phyloP scores from a whole-genome alignment of 2,329 filamentous ascomycete genomes.

The Aspergillus thermomutatus region DNA sequence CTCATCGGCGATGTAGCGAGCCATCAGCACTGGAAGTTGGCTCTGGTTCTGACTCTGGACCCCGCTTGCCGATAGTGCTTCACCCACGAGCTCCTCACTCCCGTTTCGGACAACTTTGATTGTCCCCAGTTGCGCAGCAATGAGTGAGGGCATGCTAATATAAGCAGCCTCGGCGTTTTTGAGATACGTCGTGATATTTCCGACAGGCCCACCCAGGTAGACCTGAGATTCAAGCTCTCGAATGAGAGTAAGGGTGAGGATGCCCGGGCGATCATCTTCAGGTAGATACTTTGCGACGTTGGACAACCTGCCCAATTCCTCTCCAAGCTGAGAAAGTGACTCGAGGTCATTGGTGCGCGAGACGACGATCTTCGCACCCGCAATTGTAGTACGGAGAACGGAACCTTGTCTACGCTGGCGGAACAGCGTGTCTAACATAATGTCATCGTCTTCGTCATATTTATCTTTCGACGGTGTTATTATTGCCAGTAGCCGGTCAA shows the following conservation, averaged over 20 bases:
- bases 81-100: constrained; percentile 68
- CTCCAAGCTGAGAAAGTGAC: constrained; percentile 66
- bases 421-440: constrained; percentile 87
- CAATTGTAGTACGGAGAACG: constrained; percentile 69
- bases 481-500: constrained; percentile 76
- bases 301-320: constrained; percentile 77
- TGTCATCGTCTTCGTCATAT: constrained; percentile 86
- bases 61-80: constrained; percentile 44
- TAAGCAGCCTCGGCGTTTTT: constrained; percentile 69
- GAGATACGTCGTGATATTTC: constrained; percentile 57
- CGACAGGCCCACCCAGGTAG: constrained; percentile 66
- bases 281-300: constrained; percentile 92
- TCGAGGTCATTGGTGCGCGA: constrained; percentile 63
- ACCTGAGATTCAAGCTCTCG: constrained; percentile 60
- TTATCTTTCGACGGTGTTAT: constrained; percentile 90
- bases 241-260: constrained; percentile 70
- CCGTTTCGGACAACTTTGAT: constrained; percentile 63
- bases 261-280: constrained; percentile 87
- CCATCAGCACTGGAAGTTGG: constrained; percentile 68
- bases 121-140: constrained; percentile 70
- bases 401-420: constrained; percentile 83
- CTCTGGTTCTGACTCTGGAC: constrained; percentile 13
- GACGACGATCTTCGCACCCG: constrained; percentile 61
- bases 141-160: constrained; percentile 77
- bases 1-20: constrained; percentile 87